Base-by-base conservation (phyloP, 1,139 yeast genomes). In the Yamadazyma oceani region DNA sequence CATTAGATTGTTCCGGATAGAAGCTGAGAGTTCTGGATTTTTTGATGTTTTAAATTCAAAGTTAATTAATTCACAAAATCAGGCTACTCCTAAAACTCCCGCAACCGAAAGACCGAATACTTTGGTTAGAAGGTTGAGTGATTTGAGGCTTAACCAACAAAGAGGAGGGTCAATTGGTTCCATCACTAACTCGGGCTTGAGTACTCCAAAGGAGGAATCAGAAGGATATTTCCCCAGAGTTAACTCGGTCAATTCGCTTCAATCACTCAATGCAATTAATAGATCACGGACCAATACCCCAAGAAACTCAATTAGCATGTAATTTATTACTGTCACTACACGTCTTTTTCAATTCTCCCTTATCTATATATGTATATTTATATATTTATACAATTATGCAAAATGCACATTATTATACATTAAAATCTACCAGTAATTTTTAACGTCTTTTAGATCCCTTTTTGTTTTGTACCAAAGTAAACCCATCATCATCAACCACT, bases 401-500 rank as follows among this genome's bases (percentile, higher is more conserved):
- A 24, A 24, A 24, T 24, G n/a, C n/a, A 24, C 26, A 11, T 26
- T 13, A 12, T 10, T 21, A 21, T 26, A 26, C 14, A 5, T 13
- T 26, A 14, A 16, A 26, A 9, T 11, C 14, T 24, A 26, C 11
- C 28, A 14, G 17, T 11, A 14, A 11, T 13, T 15, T 21, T 23
- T 35, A 36, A n/a, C 36, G 31, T 31, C 37, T 36, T 38, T 46
- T 46, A 29, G 46, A 42, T 32, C 46, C 66, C 53, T 56, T 66
- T 53, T 75, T 82, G 53, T 75, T 80, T 53, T 82, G 88, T 8
- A 90, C 97, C 44, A 89, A 63, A 51, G 89, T 92, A 55, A 90
- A 90, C 2, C 97, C 97, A 57, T 90, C 97, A 23, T 90, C 97
- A 57, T 90, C 97, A 10, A 90, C 73, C 10, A 85, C 58, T 7